Evolutionary conservation across 2,329 filamentous ascomycete genomes (phyloP).

Genomic region (Exophiala alcalophila): DNA sequence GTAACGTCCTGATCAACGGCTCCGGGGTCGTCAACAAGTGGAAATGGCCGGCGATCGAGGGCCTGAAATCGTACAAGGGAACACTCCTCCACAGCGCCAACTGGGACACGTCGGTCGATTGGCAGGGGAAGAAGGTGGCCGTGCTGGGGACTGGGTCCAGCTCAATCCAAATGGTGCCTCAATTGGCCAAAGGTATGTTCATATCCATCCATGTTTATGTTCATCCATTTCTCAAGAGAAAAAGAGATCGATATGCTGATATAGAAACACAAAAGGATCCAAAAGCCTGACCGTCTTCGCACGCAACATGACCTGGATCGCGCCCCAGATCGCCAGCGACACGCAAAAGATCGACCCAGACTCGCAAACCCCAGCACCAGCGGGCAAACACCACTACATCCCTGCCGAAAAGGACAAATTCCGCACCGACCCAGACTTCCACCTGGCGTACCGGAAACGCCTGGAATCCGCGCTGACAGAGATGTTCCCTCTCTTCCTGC

Average conservation of each 20-base stretch:
- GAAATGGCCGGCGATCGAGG: constrained; percentile 39
- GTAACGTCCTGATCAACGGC: constrained; percentile 39
- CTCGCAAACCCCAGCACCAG: constrained; percentile 6
- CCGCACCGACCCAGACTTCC: constrained; percentile 11
- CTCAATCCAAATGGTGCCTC: constrained; percentile 51
- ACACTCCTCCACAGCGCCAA: constrained; percentile 34
- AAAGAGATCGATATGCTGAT: too few relatives aligned
- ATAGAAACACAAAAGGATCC: too few relatives aligned
- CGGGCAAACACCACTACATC: constrained; percentile 19
- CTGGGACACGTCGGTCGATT: constrained; percentile 43
- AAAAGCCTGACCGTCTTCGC: constrained; percentile 34
- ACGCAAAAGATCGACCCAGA: constrained; percentile 13
- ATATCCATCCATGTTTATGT: too few relatives aligned
- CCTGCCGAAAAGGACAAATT: constrained; percentile 27
- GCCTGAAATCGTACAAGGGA: constrained; percentile 37
- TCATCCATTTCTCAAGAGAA: too few relatives aligned
- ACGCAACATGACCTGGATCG: constrained; percentile 31
- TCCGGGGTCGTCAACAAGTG: constrained; percentile 41
- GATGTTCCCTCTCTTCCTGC: constrained; percentile 44
- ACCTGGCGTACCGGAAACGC: constrained; percentile 23
- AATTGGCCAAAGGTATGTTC: constrained; percentile 16
- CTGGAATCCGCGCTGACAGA: constrained; percentile 38
- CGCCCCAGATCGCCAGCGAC: constrained; percentile 14
- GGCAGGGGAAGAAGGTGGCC: constrained; percentile 58
- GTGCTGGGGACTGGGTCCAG: constrained; percentile 64